These are phyloP conservation scores for Umbelopsis sp. DNA, from an alignment of 192 early-diverging fungal genomes.

Conservation along the genomic window DNA sequence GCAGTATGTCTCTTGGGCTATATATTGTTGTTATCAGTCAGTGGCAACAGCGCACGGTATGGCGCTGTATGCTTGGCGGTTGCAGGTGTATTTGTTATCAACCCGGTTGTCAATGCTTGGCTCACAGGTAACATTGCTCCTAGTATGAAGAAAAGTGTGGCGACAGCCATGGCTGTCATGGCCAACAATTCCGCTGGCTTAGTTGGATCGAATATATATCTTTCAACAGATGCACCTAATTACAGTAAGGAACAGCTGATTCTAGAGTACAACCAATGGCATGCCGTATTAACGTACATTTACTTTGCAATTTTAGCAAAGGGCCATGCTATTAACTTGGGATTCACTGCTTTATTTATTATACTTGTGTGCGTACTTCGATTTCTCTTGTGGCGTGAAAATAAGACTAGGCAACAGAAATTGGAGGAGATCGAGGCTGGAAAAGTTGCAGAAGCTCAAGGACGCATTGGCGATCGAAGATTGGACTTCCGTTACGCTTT, in stretches of 20 bases:
- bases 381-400: slow-evolving; percentile 19
- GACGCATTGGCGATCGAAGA: not conserved
- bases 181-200: slow-evolving; percentile 35
- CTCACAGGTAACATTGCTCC: slow-evolving; percentile 35
- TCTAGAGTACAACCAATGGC: not conserved
- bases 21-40: slow-evolving; percentile 8
- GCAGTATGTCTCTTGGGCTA: slow-evolving; percentile 33
- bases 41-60: slow-evolving; percentile 2
- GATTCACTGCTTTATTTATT: slow-evolving; percentile 25
- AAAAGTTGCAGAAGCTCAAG: not conserved
- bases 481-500: slow-evolving; percentile 1
- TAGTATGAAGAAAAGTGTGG: slow-evolving; percentile 38
- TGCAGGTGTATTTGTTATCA: slow-evolving; percentile 34
- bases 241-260: slow-evolving; percentile 20
- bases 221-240: slow-evolving; percentile 27
- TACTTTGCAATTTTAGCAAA: slow-evolving; percentile 5
- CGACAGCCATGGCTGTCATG: slow-evolving; percentile 34
- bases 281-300: not conserved
- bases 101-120: slow-evolving; percentile 36
- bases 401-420: not conserved
- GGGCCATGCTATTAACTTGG: slow-evolving; percentile 29
- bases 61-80: slow-evolving; percentile 31
- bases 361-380: slow-evolving; percentile 13
- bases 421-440: not conserved
- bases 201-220: slow-evolving; percentile 35